A percentile compares a stretch with the other conserved stretches of the same genome.
phyloP scores from a whole-genome alignment of 2,329 filamentous ascomycete species.

The Penicillium expansum region DNA sequence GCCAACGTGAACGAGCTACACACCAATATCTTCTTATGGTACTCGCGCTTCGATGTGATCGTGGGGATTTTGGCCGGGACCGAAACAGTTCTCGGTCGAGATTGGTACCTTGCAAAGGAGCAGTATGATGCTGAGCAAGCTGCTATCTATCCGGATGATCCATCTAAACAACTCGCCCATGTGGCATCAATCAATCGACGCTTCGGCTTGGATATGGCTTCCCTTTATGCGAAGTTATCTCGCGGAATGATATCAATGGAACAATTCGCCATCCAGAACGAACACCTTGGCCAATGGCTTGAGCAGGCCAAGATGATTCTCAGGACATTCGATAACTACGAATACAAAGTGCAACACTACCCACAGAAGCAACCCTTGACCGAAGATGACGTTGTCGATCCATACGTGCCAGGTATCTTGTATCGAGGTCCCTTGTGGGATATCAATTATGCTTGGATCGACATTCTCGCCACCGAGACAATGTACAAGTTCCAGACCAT shows the following conservation, averaged over 20 bases:
- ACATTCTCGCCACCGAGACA: conserved; percentile 74
- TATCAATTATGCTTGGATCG: conserved; percentile 70
- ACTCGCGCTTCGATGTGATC: conserved; percentile 81
- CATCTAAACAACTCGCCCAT: conserved; percentile 66
- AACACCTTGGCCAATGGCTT: conserved; percentile 48
- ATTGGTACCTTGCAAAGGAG: conserved; percentile 71
- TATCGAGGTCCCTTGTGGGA: conserved; percentile 69
- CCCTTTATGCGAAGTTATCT: conserved; percentile 68
- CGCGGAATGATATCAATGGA: conserved; percentile 63
- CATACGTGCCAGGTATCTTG: conserved; percentile 67
- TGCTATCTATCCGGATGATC: conserved; percentile 57
- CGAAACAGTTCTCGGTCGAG: conserved; percentile 67
- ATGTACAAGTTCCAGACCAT: conserved; percentile 77
- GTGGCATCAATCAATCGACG: conserved; percentile 65
- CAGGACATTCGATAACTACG: conserved; percentile 61
- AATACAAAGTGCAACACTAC: conserved; percentile 64
- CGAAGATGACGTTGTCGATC: conserved; percentile 68
- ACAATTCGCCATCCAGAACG: conserved; percentile 64
- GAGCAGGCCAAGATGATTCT: conserved; percentile 50
- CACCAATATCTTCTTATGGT: conserved; percentile 80
- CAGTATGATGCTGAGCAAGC: conserved; percentile 62
- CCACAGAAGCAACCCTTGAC: conserved; percentile 52
- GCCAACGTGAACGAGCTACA: conserved; percentile 69
- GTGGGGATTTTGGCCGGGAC: conserved; percentile 79
- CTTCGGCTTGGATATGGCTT: conserved; percentile 75